Evolutionary conservation across 768 basidiomycete species (phyloP).

Genomic region (Cyathus striatus): DNA sequence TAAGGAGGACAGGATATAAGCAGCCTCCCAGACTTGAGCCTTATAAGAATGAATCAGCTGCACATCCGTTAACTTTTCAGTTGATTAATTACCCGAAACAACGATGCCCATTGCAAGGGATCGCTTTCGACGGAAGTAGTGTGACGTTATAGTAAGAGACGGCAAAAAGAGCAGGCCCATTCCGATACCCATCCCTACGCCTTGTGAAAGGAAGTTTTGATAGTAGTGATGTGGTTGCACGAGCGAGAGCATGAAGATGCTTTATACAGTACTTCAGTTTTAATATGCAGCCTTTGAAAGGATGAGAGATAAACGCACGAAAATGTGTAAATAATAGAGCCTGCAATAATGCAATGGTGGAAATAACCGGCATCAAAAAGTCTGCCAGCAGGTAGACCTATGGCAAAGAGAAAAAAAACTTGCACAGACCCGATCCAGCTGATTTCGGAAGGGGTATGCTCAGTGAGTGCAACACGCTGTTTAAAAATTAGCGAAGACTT

Average conservation of each 20-base stretch:
- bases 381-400: slow-evolving; percentile 38
- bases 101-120: slow-evolving; percentile 53
- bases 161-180: slow-evolving; percentile 54
- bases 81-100: slow-evolving; percentile 33
- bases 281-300: not conserved
- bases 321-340: slow-evolving; percentile 34
- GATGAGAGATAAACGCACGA: slow-evolving; percentile 24
- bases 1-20: slow-evolving; percentile 47
- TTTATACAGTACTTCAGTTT: slow-evolving; percentile 8
- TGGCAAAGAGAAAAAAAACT: slow-evolving; percentile 41
- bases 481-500: not conserved
- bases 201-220: slow-evolving; percentile 51
- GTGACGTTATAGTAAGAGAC: slow-evolving; percentile 44
- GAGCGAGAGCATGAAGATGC: slow-evolving; percentile 47
- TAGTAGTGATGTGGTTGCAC: slow-evolving; percentile 42
- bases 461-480: slow-evolving; percentile 29
- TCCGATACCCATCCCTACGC: slow-evolving; percentile 51
- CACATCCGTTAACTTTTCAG: not conserved
- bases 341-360: slow-evolving; percentile 32
- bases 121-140: slow-evolving; percentile 44
- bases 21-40: slow-evolving; percentile 46
- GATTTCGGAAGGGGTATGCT: slow-evolving; percentile 35
- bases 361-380: slow-evolving; percentile 48
- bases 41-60: slow-evolving; percentile 10
- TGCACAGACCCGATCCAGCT: slow-evolving; percentile 50